Evolutionary conservation across 495 filamentous ascomycete species (phyloP).

Genomic region (Cenococcum geophilum): DNA sequence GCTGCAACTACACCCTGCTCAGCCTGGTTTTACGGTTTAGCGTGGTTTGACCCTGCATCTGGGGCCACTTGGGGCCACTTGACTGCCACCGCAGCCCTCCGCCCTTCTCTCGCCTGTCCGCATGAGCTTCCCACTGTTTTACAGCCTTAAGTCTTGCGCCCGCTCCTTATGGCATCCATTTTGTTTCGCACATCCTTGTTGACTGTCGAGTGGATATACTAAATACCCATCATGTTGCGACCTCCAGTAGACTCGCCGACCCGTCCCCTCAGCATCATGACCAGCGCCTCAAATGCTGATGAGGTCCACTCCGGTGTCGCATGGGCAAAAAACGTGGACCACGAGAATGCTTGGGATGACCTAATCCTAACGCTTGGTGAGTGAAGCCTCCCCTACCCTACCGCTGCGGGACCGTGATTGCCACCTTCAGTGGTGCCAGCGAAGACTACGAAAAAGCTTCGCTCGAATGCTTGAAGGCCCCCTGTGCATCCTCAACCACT

Average conservation of each 20-base stretch:
- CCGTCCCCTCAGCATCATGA: constrained; percentile 23
- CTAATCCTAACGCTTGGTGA: constrained; percentile 29
- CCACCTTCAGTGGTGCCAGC: constrained; percentile 15
- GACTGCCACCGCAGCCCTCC: neutral
- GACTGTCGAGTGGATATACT: neutral
- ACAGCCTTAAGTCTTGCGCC: neutral
- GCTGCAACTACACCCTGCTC: neutral
- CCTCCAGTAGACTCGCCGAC: constrained; percentile 18
- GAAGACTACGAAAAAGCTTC: neutral
- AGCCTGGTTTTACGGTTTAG: neutral
- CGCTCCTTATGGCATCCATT: neutral
- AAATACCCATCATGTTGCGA: constrained; percentile 15
- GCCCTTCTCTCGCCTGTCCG: neutral
- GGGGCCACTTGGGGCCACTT: neutral
- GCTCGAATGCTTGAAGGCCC: neutral
- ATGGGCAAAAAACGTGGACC: constrained; percentile 19
- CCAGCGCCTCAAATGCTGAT: constrained; percentile 20
- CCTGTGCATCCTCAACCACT: neutral
- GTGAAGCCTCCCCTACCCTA: neutral
- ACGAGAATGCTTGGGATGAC: constrained; percentile 30
- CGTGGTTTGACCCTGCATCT: neutral
- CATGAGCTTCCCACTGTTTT: neutral
- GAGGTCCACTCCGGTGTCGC: constrained; percentile 11
- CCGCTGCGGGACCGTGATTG: neutral
- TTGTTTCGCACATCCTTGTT: neutral